phyloP scores from a whole-genome alignment of 306 rosid species.

The Rosa persica region DNA sequence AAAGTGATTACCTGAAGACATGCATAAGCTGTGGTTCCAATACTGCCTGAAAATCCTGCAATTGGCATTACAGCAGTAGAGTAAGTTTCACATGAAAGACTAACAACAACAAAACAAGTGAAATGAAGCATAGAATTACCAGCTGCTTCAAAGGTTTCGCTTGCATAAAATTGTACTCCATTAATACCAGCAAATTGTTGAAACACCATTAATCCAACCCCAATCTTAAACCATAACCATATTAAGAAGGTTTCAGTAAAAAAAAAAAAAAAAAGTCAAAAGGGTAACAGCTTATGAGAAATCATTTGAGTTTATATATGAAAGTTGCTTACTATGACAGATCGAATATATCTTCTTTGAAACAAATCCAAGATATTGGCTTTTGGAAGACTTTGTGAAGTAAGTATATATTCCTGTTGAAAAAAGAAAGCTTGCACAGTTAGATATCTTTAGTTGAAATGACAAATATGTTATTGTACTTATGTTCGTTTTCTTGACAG shows the following conservation, averaged over 20 bases:
- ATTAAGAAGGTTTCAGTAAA: neutral
- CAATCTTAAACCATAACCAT: conserved; percentile 31
- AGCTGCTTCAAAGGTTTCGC: conserved; percentile 49
- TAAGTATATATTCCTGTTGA: conserved; percentile 33
- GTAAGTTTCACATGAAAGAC: neutral
- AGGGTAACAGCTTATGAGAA: neutral
- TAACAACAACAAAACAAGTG: neutral
- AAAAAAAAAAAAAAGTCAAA: neutral
- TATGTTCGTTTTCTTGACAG: neutral
- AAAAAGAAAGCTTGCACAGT: neutral
- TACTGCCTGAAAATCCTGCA: conserved; percentile 57
- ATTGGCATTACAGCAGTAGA: neutral
- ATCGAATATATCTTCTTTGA: conserved; percentile 23
- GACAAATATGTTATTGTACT: conserved; percentile 6
- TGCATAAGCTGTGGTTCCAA: conserved; percentile 65
- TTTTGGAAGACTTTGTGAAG: conserved; percentile 33
- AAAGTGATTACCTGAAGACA: conserved; percentile 51
- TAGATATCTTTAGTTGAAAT: conserved; percentile 4
- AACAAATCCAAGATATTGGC: conserved; percentile 36
- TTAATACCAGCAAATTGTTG: conserved; percentile 54
- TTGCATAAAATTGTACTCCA: conserved; percentile 44
- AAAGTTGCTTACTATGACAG: conserved; percentile 29
- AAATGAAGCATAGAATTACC: conserved; percentile 20
- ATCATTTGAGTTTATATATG: neutral
- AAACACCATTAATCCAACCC: conserved; percentile 50